Conservation (phyloP, 1,284 basidiomycete species). For the Trametes pubescens region DNA sequence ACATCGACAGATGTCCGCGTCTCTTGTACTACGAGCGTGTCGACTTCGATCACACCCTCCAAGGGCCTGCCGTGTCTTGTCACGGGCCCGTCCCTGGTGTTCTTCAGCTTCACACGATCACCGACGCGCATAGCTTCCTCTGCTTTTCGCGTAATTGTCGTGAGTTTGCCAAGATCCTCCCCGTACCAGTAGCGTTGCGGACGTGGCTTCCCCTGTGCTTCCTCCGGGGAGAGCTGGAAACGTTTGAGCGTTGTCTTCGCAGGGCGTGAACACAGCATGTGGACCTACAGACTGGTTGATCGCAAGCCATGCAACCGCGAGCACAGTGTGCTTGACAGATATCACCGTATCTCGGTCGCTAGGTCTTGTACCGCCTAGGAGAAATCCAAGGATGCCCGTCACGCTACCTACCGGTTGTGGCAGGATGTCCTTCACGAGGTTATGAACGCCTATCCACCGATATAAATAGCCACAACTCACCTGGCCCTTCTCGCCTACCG, state of each 20-base stretch:
- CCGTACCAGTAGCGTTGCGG: constrained; percentile 83
- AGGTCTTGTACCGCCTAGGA: constrained; percentile 54
- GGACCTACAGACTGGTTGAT: constrained; percentile 81
- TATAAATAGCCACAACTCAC: constrained; percentile 48
- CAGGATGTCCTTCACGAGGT: constrained; percentile 64
- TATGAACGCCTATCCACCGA: constrained; percentile 3
- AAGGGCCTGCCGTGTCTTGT: constrained; percentile 64
- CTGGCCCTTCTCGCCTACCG: constrained; percentile 74
- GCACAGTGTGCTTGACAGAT: constrained; percentile 78
- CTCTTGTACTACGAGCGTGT: constrained; percentile 71
- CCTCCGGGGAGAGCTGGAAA: constrained; percentile 62
- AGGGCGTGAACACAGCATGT: not conserved
- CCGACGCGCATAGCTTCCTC: constrained; percentile 74
- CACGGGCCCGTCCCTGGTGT: constrained; percentile 51
- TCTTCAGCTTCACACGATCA: constrained; percentile 68
- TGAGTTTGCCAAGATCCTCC: constrained; percentile 70
- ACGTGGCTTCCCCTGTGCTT: constrained; percentile 64
- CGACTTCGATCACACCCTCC: constrained; percentile 57
- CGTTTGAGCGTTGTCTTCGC: not conserved
- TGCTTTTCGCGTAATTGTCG: constrained; percentile 65
- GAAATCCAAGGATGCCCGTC: constrained; percentile 55
- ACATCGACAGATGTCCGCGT: constrained; percentile 77
- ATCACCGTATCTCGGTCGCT: constrained; percentile 69
- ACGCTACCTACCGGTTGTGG: constrained; percentile 58
- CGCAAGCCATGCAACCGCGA: constrained; percentile 89